Evolutionary conservation across 371 early-diverging fungal genomes (phyloP), one percentile per base, ranked within the genome.

Genomic region (Rhizopus stolonifer): DNA sequence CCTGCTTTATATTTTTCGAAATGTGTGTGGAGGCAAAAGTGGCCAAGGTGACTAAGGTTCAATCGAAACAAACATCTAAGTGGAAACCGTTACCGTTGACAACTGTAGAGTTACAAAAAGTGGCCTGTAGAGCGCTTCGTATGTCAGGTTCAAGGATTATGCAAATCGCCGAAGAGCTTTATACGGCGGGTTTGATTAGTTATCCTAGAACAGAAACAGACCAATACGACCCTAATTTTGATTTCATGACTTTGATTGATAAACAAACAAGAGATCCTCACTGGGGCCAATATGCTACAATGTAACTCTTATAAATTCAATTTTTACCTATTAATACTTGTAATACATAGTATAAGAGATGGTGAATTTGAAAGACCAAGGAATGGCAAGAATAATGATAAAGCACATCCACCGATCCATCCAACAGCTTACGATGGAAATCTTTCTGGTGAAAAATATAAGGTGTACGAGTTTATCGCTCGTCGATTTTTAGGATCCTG

Each of bases 191-290:
- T 21, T 86, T 91, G 46, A 94, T 99, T 52, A 93, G 93, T 65
- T 99, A 99, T 72, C 99, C 99, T 7, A 87, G 99, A 63, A 99
- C 99, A 7, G 99, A 99, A 71, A 99, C 99, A 2, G 96, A 99
- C 69, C 81, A 89, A 52, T 99, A 94, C 64, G 88, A 88, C 48
- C 49, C 58, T 6, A 79, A 71, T 19, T 94, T 97, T 69, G 82
- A 96, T 47, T 83, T 94, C 38, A 69, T 72, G 24, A 39, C 74
- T 32, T 52, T 88, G 0, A 83, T 98, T 14, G 68, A 83, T 39
- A 80, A 80, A 43, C 95, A 95, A 55, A 62, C 65, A 1, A 49
- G 61, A 19, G 81, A 85, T 77, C 56, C 65, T 3, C 10, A 31
- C 0, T 92, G 90, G 88, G 91, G 91, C 0, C 52, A 55, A 4